Evolutionary conservation across 768 basidiomycete genomes (phyloP).

Genomic region (Boletus fagicola): DNA sequence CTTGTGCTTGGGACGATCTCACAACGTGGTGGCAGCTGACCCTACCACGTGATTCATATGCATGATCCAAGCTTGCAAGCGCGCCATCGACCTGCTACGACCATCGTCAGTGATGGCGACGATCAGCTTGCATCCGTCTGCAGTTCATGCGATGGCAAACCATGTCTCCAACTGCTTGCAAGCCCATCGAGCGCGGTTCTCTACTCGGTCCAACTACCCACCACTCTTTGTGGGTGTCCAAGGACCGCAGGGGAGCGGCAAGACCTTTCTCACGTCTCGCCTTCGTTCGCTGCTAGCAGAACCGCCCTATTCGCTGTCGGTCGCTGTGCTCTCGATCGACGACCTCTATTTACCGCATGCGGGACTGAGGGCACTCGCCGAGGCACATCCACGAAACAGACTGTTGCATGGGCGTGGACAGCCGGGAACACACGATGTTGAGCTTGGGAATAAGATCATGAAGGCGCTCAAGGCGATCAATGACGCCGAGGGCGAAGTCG

Average conservation of each 20-base stretch:
- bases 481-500: constrained; percentile 1
- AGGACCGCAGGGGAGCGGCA: constrained; percentile 94
- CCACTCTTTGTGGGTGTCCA: constrained; percentile 88
- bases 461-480: constrained; percentile 46
- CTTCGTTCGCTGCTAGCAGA: constrained; percentile 45
- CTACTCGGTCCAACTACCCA: constrained; percentile 8
- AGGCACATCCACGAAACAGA: constrained; percentile 48
- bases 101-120: constrained; percentile 15
- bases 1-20: background rate
- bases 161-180: constrained; percentile 41
- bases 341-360: constrained; percentile 83
- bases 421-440: constrained; percentile 88
- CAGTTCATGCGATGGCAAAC: constrained; percentile 37
- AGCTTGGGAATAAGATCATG: constrained; percentile 58
- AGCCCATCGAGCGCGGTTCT: constrained; percentile 27
- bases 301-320: constrained; percentile 50
- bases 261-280: constrained; percentile 72
- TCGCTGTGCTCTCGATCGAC: constrained; percentile 72
- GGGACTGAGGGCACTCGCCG: constrained; percentile 54
- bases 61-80: background rate
- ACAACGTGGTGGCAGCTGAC: background rate
- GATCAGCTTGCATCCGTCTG: constrained; percentile 24
- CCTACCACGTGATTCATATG: constrained; percentile 15
- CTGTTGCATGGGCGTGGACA: constrained; percentile 84
- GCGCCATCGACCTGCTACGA: background rate